Evolutionary conservation across 176 grass and related monocot genomes (phyloP), one percentile per base, ranked within the genome.

Genomic region (barley (Hordeum vulgare)): DNA sequence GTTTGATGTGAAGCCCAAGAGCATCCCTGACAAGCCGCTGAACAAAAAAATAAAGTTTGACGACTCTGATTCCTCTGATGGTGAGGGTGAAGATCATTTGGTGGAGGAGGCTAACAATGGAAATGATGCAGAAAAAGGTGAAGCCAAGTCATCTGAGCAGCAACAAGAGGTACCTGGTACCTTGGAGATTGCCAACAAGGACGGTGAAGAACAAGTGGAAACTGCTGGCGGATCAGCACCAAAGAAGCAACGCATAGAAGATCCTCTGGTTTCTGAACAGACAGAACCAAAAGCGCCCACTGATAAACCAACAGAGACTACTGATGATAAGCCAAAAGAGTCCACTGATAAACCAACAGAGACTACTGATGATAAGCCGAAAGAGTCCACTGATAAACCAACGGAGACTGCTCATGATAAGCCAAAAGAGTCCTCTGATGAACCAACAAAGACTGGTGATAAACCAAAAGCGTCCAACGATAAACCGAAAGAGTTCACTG

Each of bases 31-130:
- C 21, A 95, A 94, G 79, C 91, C 91, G n/a, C 57, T 88, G 34
- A 98, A 98, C 83, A 98, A 88, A 80, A 95, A 69, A 61, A 94
- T 95, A 82, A 98, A 64, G 51, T 98, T 95, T 73, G 88, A 74
- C 10, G 89, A 98, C 69, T 93, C 95, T 57, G 95, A 92, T 93
- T 94, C 92, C 42, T 94, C 90, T 8, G 92, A 88, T 83, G 90
- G 86, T 42, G 88, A 90, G 62, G 89, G 86, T 72, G 84, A 81
- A 82, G 76, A 60, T 37, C 31, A 65, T 65, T 36, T 80, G 45
- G 76, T 47, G 29, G 88, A 93, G 66, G 88, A 90, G 35, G 28
- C 81, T 11, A 74, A 49, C 81, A 84, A 84, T 79, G 75, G 75
- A 42, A 88, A 88, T 78, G 79, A 56, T 70, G 39, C 40, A 82